phyloP scores from a whole-genome alignment of 192 early-diverging fungal species.

The Podila verticillata region DNA sequence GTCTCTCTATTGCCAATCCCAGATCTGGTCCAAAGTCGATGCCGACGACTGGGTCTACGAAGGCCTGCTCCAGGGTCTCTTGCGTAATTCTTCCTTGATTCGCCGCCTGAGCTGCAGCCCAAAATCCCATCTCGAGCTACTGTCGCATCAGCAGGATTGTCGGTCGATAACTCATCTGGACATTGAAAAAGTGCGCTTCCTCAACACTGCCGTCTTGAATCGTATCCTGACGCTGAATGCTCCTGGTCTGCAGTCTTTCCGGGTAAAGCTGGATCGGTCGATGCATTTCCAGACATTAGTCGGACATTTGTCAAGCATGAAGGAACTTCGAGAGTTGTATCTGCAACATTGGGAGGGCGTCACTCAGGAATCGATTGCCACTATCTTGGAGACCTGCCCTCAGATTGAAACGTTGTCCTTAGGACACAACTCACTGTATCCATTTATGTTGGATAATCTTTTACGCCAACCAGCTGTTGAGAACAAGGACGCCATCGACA shows the following conservation, averaged over 20 bases:
- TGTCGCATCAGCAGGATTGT: conserved; percentile 10
- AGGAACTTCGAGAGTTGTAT: conserved; percentile 24
- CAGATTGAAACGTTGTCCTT: conserved; percentile 22
- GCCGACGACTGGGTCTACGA: conserved; percentile 33
- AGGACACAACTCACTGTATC: conserved; percentile 30
- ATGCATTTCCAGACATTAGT: conserved; percentile 17
- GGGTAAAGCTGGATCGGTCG: conserved; percentile 15
- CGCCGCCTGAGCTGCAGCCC: conserved; percentile 17
- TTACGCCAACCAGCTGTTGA: too few relatives aligned
- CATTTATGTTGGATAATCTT: conserved; percentile 34
- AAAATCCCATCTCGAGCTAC: conserved; percentile 4
- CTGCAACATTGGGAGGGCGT: conserved; percentile 40
- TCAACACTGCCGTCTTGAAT: conserved; percentile 20
- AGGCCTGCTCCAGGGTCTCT: conserved; percentile 17
- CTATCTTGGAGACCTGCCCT: conserved; percentile 12
- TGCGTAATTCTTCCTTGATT: conserved; percentile 7
- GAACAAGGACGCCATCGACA: neutral
- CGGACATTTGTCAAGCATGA: conserved; percentile 11
- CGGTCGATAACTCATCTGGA: conserved; percentile 26
- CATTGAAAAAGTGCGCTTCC: conserved; percentile 22
- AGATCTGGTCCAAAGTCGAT: conserved; percentile 25
- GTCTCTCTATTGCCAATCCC: conserved; percentile 27
- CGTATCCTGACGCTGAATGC: conserved; percentile 17
- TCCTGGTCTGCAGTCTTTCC: conserved; percentile 8
- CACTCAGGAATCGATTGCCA: conserved; percentile 14